Conservation (phyloP, 2,329 filamentous ascomycete species). For the Periconia sp. region DNA sequence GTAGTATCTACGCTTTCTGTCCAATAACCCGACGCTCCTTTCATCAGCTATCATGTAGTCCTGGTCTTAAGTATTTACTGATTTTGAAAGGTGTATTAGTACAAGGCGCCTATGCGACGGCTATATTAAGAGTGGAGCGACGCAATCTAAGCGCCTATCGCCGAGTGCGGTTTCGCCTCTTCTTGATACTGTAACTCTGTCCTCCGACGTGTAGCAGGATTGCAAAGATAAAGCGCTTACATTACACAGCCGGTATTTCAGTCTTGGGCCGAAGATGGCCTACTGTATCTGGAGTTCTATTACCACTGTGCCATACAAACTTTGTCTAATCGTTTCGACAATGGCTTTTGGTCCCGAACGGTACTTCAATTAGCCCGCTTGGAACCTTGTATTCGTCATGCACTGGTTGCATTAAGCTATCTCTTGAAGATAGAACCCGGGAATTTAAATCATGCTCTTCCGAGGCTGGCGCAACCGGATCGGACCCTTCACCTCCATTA, state of each 20-base stretch:
- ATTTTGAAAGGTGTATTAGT: conserved; percentile 28
- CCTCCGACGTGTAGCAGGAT: background rate
- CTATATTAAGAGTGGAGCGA: conserved; percentile 19
- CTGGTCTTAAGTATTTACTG: conserved; percentile 10
- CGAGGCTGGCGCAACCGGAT: conserved; percentile 11
- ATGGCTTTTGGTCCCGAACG: conserved; percentile 50
- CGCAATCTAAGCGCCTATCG: conserved; percentile 5
- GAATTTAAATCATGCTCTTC: conserved; percentile 24
- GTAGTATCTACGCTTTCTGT: background rate
- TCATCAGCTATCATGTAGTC: too few species aligned
- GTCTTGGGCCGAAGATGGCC: conserved; percentile 19
- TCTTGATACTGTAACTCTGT: conserved; percentile 11
- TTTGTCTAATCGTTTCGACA: conserved; percentile 39
- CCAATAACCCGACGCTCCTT: background rate
- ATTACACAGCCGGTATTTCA: conserved; percentile 4
- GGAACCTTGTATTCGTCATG: conserved; percentile 51
- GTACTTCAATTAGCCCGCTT: conserved; percentile 49
- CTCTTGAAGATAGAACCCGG: conserved; percentile 31
- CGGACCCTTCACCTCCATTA: conserved; percentile 48
- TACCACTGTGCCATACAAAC: conserved; percentile 44
- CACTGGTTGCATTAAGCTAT: conserved; percentile 52
- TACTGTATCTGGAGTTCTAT: conserved; percentile 49
- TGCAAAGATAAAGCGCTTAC: background rate
- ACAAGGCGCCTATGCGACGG: conserved; percentile 37
- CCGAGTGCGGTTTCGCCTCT: conserved; percentile 4